These are phyloP conservation scores for Desmodesmus armatus DNA, from an alignment of 139 green algal genomes.

Conservation along the genomic window DNA sequence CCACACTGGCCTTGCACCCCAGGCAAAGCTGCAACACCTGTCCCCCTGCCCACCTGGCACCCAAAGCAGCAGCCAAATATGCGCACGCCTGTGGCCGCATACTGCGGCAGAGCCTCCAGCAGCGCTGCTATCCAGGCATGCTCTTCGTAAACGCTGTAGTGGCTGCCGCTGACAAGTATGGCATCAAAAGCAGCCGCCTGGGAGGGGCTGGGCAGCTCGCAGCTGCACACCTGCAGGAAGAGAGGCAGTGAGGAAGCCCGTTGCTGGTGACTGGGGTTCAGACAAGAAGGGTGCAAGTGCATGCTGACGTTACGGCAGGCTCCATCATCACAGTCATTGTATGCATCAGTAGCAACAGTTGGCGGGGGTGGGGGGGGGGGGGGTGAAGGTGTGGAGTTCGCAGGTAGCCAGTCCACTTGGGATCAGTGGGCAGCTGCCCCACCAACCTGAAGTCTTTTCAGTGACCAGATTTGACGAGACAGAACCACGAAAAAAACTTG, in stretches of 20 bases:
- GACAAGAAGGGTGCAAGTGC: too few relatives aligned
- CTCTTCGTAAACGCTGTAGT: conserved; percentile 58
- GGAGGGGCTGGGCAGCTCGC: conserved; percentile 47
- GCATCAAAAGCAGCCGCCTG: conserved; percentile 37
- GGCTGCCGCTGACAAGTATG: conserved; percentile 55
- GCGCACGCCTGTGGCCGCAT: not conserved
- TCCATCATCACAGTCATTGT: not conserved
- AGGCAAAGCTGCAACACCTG: too few relatives aligned
- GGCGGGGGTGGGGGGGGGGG: too few relatives aligned
- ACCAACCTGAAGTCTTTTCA: too few relatives aligned
- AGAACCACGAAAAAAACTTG: too few relatives aligned
- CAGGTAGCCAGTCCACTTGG: not conserved
- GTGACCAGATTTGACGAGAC: too few relatives aligned
- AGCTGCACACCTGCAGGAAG: conserved; percentile 24
- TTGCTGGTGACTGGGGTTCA: too few relatives aligned
- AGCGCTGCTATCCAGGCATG: conserved; percentile 57
- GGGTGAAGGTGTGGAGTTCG: not conserved
- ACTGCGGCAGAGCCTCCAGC: conserved; percentile 37
- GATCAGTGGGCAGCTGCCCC: too few relatives aligned
- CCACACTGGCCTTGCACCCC: too few relatives aligned
- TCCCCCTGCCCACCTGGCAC: conserved; percentile 62
- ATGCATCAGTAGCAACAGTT: not conserved
- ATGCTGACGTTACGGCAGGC: too few relatives aligned
- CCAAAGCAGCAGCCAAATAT: conserved; percentile 69
- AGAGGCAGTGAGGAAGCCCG: not conserved